Percentiles rank a stretch among this genome's conserved stretches.
phyloP scores from a whole-genome alignment of 805 yeast genomes.

The Cyberlindnera maritima region DNA sequence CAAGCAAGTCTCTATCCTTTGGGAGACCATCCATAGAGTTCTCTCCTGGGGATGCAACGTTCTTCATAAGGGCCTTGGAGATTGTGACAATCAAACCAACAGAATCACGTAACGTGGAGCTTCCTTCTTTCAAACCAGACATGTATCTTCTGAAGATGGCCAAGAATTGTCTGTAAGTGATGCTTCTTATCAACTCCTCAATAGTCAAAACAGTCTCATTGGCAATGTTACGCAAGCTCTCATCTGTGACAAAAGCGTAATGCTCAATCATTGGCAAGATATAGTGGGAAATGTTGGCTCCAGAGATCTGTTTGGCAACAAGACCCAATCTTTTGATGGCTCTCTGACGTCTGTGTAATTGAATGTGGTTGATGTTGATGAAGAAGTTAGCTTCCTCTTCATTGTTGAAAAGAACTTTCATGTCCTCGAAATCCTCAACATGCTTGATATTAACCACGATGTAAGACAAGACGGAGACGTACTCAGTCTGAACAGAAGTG shows the following conservation, averaged over 20 bases:
- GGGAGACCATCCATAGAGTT: conserved; percentile 34
- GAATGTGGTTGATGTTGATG: conserved; percentile 75
- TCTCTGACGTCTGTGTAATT: conserved; percentile 78
- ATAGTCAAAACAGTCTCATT: conserved; percentile 66
- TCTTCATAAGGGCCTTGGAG: conserved; percentile 46
- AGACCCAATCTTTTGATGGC: conserved; percentile 68
- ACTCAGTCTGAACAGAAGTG: conserved; percentile 71
- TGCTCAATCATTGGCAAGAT: conserved; percentile 83
- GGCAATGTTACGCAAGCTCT: conserved; percentile 56
- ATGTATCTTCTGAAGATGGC: conserved; percentile 73
- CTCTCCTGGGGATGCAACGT: conserved; percentile 27
- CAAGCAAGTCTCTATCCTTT: conserved; percentile 35
- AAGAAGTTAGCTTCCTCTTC: conserved; percentile 87
- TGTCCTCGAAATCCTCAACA: conserved; percentile 54
- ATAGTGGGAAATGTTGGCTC: conserved; percentile 69
- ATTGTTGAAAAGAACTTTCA: conserved; percentile 59
- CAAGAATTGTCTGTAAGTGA: conserved; percentile 78
- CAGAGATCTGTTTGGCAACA: conserved; percentile 43
- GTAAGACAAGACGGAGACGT: conserved; percentile 62
- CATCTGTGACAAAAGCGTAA: conserved; percentile 60
- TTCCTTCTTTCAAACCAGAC: conserved; percentile 43
- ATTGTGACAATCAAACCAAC: conserved; percentile 58
- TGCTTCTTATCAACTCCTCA: conserved; percentile 50
- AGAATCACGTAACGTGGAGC: conserved; percentile 51
- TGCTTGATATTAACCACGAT: conserved; percentile 47